phyloP scores from a whole-genome alignment of 441 rosid genomes.

The Omphalea diandra region DNA sequence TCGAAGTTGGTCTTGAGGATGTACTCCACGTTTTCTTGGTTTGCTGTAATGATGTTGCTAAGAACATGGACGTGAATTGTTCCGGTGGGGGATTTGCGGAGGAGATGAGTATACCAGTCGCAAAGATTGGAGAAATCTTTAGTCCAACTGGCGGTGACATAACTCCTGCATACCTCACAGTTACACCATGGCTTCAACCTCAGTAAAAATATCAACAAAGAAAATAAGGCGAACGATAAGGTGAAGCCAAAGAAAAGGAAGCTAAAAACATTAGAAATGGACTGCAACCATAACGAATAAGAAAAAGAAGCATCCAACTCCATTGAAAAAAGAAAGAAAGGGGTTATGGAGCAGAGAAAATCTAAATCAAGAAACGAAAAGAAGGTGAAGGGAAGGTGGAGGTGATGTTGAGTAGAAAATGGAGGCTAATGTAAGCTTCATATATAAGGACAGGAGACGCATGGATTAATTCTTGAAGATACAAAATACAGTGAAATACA shows the following conservation, averaged over 20 bases:
- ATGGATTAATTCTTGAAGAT: too few relatives aligned
- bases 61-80: slow-evolving; percentile 66
- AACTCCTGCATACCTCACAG: slow-evolving; percentile 57
- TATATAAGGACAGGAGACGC: neutral
- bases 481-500: too few relatives aligned
- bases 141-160: slow-evolving; percentile 49
- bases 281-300: slow-evolving; percentile 7
- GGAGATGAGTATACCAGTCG: slow-evolving; percentile 73
- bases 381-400: neutral
- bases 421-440: neutral
- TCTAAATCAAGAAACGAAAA: neutral
- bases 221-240: slow-evolving; percentile 29
- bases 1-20: slow-evolving; percentile 70
- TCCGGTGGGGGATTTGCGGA: slow-evolving; percentile 47
- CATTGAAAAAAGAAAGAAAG: slow-evolving; percentile 17
- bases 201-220: slow-evolving; percentile 31
- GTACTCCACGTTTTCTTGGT: slow-evolving; percentile 64
- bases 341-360: too few relatives aligned
- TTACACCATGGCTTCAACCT: slow-evolving; percentile 46
- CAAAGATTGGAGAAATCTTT: slow-evolving; percentile 54
- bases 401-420: neutral
- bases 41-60: slow-evolving; percentile 53
- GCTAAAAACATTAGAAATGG: slow-evolving; percentile 22
- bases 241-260: slow-evolving; percentile 38
- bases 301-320: slow-evolving; percentile 22